Percentiles rank a stretch among this genome's conserved stretches.
Conservation (phyloP, 2,329 filamentous ascomycete genomes). For the Aspergillus uvarum region DNA sequence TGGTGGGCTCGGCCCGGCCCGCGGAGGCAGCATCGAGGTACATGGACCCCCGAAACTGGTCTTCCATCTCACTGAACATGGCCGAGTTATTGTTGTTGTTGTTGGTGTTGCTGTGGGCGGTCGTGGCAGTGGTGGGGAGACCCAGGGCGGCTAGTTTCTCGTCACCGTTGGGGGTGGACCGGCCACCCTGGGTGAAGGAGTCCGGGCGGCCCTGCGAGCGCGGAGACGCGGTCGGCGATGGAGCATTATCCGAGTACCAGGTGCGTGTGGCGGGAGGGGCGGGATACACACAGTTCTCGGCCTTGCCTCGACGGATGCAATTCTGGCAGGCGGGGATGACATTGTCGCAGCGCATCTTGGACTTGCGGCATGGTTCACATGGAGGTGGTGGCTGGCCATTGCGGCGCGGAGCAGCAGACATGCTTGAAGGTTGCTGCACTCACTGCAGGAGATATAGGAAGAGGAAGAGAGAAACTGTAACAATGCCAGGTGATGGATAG, state of each 20-base stretch:
- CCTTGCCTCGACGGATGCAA: conserved; percentile 18
- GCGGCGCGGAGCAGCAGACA: conserved; percentile 3
- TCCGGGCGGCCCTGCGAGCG: conserved; percentile 1
- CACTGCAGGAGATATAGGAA: neutral
- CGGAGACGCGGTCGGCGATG: conserved; percentile 1
- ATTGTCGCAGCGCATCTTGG: conserved; percentile 27
- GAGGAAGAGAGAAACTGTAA: no score
- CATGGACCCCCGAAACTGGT: neutral
- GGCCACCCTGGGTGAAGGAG: neutral
- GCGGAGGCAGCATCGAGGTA: neutral
- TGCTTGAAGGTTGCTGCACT: neutral
- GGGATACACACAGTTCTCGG: conserved; percentile 21
- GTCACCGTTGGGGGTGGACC: neutral
- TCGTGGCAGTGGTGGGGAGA: neutral
- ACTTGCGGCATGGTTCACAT: conserved; percentile 28
- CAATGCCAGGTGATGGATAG: neutral
- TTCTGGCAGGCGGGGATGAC: conserved; percentile 22
- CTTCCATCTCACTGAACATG: conserved; percentile 16
- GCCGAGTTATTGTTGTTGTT: conserved; percentile 19
- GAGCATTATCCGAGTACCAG: conserved; percentile 7
- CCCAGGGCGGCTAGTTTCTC: conserved; percentile 6
- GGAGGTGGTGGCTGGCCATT: conserved; percentile 20
- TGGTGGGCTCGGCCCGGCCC: neutral
- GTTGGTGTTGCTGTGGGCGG: no score
- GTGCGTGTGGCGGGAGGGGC: conserved; percentile 16